Percentiles rank a stretch among this genome's conserved stretches.
Conservation (phyloP, 305 asterid genomes). For the Petunia hybrid region DNA sequence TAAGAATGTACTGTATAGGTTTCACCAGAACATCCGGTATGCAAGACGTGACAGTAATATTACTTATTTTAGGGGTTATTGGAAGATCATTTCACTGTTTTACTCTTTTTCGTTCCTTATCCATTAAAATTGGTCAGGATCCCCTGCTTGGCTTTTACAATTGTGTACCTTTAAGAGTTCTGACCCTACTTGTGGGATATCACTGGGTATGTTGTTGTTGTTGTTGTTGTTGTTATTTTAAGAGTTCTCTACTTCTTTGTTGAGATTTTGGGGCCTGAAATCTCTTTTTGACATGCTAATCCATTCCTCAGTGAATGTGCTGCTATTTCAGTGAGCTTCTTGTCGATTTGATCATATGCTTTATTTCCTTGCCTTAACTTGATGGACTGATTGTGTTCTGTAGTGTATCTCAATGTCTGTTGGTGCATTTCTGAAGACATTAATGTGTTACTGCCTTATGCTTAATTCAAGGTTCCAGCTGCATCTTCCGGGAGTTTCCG, state of each 20-base stretch:
- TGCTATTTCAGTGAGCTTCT: background rate
- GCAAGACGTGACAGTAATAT: constrained; percentile 20
- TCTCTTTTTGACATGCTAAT: background rate
- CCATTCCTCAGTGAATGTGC: constrained; percentile 23
- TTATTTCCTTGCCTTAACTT: constrained; percentile 12
- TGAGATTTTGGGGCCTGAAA: constrained; percentile 8
- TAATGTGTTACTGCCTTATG: constrained; percentile 28
- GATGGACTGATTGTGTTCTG: background rate
- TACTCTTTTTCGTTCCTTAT: constrained; percentile 4
- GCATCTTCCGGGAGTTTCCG: constrained; percentile 59
- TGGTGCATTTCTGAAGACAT: constrained; percentile 23
- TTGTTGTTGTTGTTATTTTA: background rate
- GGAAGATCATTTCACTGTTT: constrained; percentile 17
- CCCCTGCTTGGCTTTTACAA: constrained; percentile 16
- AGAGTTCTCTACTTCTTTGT: background rate
- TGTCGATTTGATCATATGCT: background rate
- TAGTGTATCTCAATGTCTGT: constrained; percentile 15
- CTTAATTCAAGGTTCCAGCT: constrained; percentile 51
- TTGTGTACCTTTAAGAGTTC: background rate
- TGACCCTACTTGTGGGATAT: background rate
- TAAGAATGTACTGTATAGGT: background rate
- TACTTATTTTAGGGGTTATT: constrained; percentile 3
- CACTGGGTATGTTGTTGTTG: no score
- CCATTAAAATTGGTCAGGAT: background rate
- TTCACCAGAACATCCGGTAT: background rate